Evolutionary conservation across 2,329 filamentous ascomycete species (phyloP), one percentile per base, ranked within the genome.

Genomic region (Aureobasidium leucospermi): DNA sequence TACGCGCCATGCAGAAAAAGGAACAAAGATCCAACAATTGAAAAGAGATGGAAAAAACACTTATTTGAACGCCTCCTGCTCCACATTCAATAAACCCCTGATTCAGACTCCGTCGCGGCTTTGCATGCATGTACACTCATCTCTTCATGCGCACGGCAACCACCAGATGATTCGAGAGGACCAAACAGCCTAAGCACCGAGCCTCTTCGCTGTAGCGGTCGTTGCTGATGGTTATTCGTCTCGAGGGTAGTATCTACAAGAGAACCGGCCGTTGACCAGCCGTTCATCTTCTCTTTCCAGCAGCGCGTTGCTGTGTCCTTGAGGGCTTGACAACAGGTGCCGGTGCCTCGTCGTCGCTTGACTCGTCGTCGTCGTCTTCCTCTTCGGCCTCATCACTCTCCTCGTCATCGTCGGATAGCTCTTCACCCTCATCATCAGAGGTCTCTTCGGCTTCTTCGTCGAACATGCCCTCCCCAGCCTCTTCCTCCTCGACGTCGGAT

Each of bases 401-500:
- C 38, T 67, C 65, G 60, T 76, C 74, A 15, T 76, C 73, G 58
- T 76, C 76, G 1, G 74, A 75, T 63, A 73, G 71, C 39, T 79
- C 77, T 52, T 80, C 79, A 31, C 73, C 75, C 23, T 71, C 70
- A 46, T 76, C 75, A 42, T 74, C 71, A 4, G 76, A 75, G 4
- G 71, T 76, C 65, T 80, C 78, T 63, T 79, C 77, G 3, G 78
- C 79, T 65, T 79, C 78, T 41, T 80, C 78, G 60, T 83, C 80
- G 49, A 82, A 66, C 42, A 81, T 61, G 16, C 71, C 75, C 19
- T 78, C 73, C 10, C 48, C 61, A 10, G 61, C 63, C 42, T 65
- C 64, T 29, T 64, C 62, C n/a, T 68, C 64, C 10, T 64, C 63
- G 13, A 64, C 66, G 8, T 63, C 64, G 19, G 60, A 63, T 15